phyloP scores from a whole-genome alignment of 371 early-diverging fungal genomes.

The Phascolomyces articulosus region DNA sequence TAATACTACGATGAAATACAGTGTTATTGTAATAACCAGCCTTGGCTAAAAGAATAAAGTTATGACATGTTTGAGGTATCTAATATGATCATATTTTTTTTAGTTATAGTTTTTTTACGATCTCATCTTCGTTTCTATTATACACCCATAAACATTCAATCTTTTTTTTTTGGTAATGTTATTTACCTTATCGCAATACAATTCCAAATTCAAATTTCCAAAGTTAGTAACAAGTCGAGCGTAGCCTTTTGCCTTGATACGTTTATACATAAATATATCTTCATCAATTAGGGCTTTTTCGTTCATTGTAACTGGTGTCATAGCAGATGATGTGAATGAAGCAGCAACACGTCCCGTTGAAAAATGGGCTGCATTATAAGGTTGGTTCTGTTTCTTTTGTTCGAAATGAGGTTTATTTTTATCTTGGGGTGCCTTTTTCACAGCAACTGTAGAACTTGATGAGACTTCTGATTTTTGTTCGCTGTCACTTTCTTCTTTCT shows the following conservation, averaged over 20 bases:
- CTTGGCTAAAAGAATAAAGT: conserved; percentile 88
- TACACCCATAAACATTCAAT: too few species aligned
- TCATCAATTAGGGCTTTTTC: conserved; percentile 73
- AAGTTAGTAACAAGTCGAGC: conserved; percentile 80
- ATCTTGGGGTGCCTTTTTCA: conserved; percentile 19
- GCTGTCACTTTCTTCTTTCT: conserved; percentile 38
- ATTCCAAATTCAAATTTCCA: conserved; percentile 87
- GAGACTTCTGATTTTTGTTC: conserved; percentile 26
- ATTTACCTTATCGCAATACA: conserved; percentile 72
- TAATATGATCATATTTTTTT: conserved; percentile 8
- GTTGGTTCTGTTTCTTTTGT: conserved; percentile 44
- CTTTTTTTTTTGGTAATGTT: neutral
- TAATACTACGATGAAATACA: conserved; percentile 88
- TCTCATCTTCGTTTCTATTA: too few species aligned
- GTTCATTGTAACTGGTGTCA: conserved; percentile 73
- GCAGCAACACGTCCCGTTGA: conserved; percentile 82
- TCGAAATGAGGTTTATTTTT: conserved; percentile 32
- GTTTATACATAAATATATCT: conserved; percentile 86
- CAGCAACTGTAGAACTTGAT: conserved; percentile 15
- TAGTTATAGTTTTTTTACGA: neutral
- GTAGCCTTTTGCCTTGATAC: conserved; percentile 78
- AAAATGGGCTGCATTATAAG: conserved; percentile 84
- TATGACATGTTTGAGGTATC: conserved; percentile 87
- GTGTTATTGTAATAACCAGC: conserved; percentile 81
- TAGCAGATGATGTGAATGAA: conserved; percentile 87